These are phyloP conservation scores for Phyllosticta citriasiana DNA, from an alignment of 2,329 filamentous ascomycete species.

Conservation along the genomic window DNA sequence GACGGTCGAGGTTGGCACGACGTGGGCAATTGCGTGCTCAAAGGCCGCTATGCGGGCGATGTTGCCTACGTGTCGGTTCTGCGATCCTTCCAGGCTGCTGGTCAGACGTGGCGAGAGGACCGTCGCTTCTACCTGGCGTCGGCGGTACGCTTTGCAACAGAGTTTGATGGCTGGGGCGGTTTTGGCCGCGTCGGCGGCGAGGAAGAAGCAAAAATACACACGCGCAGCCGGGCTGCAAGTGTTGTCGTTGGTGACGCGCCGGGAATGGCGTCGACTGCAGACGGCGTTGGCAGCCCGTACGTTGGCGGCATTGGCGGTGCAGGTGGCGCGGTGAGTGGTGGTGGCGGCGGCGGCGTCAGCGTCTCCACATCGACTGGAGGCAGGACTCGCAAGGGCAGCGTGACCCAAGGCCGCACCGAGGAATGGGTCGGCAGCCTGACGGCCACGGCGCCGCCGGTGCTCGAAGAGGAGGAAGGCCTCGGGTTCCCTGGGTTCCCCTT, in stretches of 20 bases:
- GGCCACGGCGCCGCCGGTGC: neutral
- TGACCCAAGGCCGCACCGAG: neutral
- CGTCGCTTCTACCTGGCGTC: constrained; percentile 56
- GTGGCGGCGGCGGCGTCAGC: neutral
- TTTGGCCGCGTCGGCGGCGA: constrained; percentile 21
- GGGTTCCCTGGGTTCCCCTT: neutral
- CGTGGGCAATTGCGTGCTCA: constrained; percentile 61
- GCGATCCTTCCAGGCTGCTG: constrained; percentile 64
- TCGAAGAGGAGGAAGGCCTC: neutral
- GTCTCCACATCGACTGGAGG: neutral
- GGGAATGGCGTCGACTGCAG: neutral
- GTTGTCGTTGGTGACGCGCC: neutral
- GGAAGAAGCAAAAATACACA: constrained; percentile 8
- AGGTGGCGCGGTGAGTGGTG: neutral
- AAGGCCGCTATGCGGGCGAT: constrained; percentile 58
- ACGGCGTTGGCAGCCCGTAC: neutral
- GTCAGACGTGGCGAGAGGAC: constrained; percentile 63
- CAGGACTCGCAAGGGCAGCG: neutral
- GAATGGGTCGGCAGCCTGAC: neutral
- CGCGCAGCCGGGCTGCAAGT: constrained; percentile 5
- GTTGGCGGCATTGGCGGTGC: neutral
- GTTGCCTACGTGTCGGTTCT: constrained; percentile 68
- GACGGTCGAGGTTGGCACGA: constrained; percentile 65
- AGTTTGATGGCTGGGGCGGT: constrained; percentile 59
- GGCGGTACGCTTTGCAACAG: constrained; percentile 62